Conservation (phyloP, 2,329 filamentous ascomycete species). For the Cadophora luteo-olivacea region DNA sequence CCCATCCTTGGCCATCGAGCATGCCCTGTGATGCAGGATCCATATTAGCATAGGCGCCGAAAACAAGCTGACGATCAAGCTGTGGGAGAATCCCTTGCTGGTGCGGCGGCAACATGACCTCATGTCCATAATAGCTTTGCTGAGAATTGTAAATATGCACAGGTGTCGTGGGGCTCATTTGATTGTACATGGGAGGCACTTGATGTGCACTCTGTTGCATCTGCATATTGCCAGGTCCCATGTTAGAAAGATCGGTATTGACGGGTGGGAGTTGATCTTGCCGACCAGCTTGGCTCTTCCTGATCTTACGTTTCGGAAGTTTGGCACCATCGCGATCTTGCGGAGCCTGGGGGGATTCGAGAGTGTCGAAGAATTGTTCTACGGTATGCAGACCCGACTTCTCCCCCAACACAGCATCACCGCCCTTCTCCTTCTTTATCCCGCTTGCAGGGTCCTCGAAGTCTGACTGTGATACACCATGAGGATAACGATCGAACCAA, state of each 20-base stretch:
- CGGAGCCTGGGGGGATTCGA: constrained; percentile 65
- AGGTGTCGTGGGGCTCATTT: constrained; percentile 42
- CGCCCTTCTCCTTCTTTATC: constrained; percentile 76
- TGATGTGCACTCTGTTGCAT: constrained; percentile 34
- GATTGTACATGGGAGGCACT: constrained; percentile 36
- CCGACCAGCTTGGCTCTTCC: constrained; percentile 46
- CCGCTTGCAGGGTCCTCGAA: constrained; percentile 76
- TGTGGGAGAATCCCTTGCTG: constrained; percentile 65
- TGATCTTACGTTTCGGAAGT: constrained; percentile 48
- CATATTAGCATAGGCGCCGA: constrained; percentile 70
- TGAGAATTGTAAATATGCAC: constrained; percentile 40
- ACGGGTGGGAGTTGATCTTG: constrained; percentile 35
- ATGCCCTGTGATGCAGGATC: constrained; percentile 48
- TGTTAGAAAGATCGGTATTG: constrained; percentile 38
- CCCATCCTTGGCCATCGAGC: constrained; percentile 40
- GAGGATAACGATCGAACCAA: constrained; percentile 95
- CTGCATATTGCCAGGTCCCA: constrained; percentile 33
- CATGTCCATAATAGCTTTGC: constrained; percentile 47
- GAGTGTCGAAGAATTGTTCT: constrained; percentile 88
- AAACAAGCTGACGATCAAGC: constrained; percentile 78
- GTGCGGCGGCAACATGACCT: constrained; percentile 60
- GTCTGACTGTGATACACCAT: constrained; percentile 85
- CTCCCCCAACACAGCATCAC: constrained; percentile 89
- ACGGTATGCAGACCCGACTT: constrained; percentile 92
- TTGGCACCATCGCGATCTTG: constrained; percentile 37